Evolutionary conservation across 1,284 basidiomycete genomes (phyloP).

Genomic region (Fomes fomentarius): DNA sequence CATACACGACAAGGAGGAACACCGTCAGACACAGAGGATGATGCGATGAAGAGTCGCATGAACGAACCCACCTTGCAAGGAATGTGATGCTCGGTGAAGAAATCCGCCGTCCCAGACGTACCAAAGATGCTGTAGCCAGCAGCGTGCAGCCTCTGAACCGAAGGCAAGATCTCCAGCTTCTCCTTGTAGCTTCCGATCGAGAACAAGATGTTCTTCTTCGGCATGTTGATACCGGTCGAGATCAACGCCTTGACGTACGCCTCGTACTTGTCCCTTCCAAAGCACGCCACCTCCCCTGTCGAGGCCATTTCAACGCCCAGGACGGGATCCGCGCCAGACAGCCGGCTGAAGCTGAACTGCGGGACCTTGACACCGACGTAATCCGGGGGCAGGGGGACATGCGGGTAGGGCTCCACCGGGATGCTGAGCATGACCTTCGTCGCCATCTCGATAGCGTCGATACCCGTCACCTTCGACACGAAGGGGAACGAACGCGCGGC

Average conservation of each 20-base stretch:
- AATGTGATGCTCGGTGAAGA: conserved; percentile 86
- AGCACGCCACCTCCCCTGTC: conserved; percentile 99
- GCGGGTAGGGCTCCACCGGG: conserved; percentile 90
- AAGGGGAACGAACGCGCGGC: conserved; percentile 99
- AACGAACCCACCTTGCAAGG: conserved; percentile 73
- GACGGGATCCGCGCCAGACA: conserved; percentile 96
- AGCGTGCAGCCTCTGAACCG: conserved; percentile 94
- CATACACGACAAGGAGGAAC: conserved; percentile 15
- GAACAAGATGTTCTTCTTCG: conserved; percentile 95
- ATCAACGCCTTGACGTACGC: conserved; percentile 97
- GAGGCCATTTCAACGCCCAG: conserved; percentile 99
- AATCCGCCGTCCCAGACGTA: conserved; percentile 95
- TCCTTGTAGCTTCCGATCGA: conserved; percentile 97
- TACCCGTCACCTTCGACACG: conserved; percentile 96
- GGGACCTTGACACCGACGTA: conserved; percentile 99
- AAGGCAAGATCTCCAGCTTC: conserved; percentile 95
- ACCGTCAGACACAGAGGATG: neutral
- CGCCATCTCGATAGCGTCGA: conserved; percentile 98
- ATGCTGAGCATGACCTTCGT: conserved; percentile 97
- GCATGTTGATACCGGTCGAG: conserved; percentile 92
- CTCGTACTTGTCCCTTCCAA: conserved; percentile 97
- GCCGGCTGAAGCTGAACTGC: conserved; percentile 96
- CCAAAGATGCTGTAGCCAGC: conserved; percentile 98
- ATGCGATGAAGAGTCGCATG: conserved; percentile 1
- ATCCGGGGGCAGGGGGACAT: conserved; percentile 82